These are phyloP conservation scores for Pseudozyma hubeiensis DNA, from an alignment of 1,284 basidiomycete species.

Conservation along the genomic window DNA sequence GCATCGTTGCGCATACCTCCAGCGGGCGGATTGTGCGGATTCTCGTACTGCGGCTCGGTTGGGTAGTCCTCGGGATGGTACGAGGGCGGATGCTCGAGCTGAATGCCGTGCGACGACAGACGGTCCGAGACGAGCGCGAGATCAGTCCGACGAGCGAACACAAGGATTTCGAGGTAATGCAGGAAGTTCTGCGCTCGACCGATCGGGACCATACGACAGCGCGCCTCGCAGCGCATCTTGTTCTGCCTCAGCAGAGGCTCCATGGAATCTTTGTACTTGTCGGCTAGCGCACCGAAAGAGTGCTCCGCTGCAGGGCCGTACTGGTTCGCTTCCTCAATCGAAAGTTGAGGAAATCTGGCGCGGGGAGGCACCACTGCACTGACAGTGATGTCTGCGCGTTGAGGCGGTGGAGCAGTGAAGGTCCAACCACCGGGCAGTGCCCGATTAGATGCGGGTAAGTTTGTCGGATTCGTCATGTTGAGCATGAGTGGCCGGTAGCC, in stretches of 20 bases:
- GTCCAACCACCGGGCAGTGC: slow-evolving; percentile 32
- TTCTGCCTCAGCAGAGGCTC: slow-evolving; percentile 40
- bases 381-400: slow-evolving; percentile 50
- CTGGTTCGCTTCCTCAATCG: slow-evolving; percentile 20
- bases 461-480: slow-evolving; percentile 23
- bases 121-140: slow-evolving; percentile 82
- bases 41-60: slow-evolving; percentile 78
- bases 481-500: slow-evolving; percentile 60
- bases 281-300: slow-evolving; percentile 52
- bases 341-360: slow-evolving; percentile 15
- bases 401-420: slow-evolving; percentile 10
- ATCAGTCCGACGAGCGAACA: slow-evolving; percentile 92
- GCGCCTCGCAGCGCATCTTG: slow-evolving; percentile 52
- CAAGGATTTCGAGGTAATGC: slow-evolving; percentile 82
- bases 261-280: slow-evolving; percentile 46
- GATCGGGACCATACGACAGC: slow-evolving; percentile 45
- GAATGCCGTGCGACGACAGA: slow-evolving; percentile 77
- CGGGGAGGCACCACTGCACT: slow-evolving; percentile 40
- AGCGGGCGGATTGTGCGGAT: slow-evolving; percentile 76
- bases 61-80: slow-evolving; percentile 75
- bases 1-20: slow-evolving; percentile 34
- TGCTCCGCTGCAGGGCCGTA: slow-evolving; percentile 3
- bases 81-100: slow-evolving; percentile 81
- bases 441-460: slow-evolving; percentile 7
- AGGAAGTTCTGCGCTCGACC: slow-evolving; percentile 70